phyloP scores from a whole-genome alignment of 768 basidiomycete genomes.

The Naganishia vaughanmartiniae region DNA sequence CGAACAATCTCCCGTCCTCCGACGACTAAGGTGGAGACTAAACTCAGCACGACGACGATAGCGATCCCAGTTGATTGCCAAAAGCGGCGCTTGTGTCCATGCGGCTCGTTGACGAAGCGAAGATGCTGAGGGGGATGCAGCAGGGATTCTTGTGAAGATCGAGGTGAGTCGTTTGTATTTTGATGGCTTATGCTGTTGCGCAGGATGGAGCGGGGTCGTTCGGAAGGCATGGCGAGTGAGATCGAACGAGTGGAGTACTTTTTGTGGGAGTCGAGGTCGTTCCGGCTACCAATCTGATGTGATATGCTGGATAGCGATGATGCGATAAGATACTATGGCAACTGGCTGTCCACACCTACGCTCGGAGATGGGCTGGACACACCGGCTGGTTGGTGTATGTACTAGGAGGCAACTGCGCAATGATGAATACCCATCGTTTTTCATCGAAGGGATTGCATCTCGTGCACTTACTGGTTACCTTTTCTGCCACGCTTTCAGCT shows the following conservation, averaged over 20 bases:
- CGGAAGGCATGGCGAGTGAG: not conserved
- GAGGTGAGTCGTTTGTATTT: not conserved
- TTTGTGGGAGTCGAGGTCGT: not conserved
- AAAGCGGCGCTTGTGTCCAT: constrained; percentile 11
- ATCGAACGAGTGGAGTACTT: not conserved
- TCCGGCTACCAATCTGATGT: not conserved
- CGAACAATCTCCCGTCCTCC: constrained; percentile 14
- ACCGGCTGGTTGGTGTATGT: no score
- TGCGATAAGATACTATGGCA: not conserved
- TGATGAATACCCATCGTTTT: no score
- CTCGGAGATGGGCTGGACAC: no score
- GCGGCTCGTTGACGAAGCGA: constrained; percentile 14
- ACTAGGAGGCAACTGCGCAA: no score
- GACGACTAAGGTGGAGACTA: not conserved
- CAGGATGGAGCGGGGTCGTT: constrained; percentile 16
- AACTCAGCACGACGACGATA: not conserved
- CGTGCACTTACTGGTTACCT: no score
- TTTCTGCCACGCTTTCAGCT: no score
- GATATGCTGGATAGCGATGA: not conserved
- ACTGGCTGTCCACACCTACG: no score
- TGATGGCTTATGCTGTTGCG: constrained; percentile 6
- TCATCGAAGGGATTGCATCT: no score
- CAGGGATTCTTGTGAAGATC: not conserved
- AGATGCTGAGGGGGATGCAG: not conserved
- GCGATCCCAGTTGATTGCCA: constrained; percentile 15